A percentile compares a stretch with the other conserved stretches of the same genome.
Evolutionary conservation across 495 filamentous ascomycete species (phyloP).

Genomic region (Podospora tetraspora): DNA sequence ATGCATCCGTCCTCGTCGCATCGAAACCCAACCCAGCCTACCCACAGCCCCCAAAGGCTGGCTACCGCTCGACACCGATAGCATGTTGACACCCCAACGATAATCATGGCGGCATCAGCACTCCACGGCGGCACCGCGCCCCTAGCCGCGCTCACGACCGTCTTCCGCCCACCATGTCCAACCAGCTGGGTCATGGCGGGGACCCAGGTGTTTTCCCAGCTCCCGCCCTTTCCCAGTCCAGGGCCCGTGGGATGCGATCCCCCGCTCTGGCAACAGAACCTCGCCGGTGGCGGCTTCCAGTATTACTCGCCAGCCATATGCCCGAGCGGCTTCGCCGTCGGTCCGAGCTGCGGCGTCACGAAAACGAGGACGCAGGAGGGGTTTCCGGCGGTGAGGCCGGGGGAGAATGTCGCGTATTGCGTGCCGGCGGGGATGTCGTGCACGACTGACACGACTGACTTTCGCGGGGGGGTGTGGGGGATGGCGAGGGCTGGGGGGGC

Average conservation of each 20-base stretch:
- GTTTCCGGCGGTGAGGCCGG: slow-evolving; percentile 30
- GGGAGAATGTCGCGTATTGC: slow-evolving; percentile 38
- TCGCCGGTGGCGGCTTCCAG: slow-evolving; percentile 32
- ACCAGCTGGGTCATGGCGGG: slow-evolving; percentile 37
- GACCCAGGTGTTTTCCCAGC: slow-evolving; percentile 36
- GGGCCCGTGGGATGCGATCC: slow-evolving; percentile 36
- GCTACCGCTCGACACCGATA: neutral
- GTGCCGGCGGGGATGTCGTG: slow-evolving; percentile 35
- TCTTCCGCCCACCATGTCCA: slow-evolving; percentile 38
- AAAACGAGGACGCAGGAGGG: slow-evolving; percentile 29
- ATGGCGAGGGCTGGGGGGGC: slow-evolving; percentile 21
- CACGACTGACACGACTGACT: slow-evolving; percentile 38
- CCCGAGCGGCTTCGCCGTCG: slow-evolving; percentile 35
- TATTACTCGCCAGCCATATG: slow-evolving; percentile 44
- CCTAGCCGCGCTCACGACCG: slow-evolving; percentile 36
- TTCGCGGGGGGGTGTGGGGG: slow-evolving; percentile 39
- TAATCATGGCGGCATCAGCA: slow-evolving; percentile 2
- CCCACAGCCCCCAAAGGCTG: neutral
- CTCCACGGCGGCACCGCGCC: slow-evolving; percentile 26
- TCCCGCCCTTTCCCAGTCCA: slow-evolving; percentile 33
- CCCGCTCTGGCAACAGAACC: slow-evolving; percentile 29
- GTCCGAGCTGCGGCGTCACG: slow-evolving; percentile 27
- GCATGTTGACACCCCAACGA: slow-evolving; percentile 3
- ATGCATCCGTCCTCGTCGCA: neutral
- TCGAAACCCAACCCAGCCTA: neutral